Base-by-base conservation (phyloP, 164 flowering plant species). In the Magnolia kwangsiensis region DNA sequence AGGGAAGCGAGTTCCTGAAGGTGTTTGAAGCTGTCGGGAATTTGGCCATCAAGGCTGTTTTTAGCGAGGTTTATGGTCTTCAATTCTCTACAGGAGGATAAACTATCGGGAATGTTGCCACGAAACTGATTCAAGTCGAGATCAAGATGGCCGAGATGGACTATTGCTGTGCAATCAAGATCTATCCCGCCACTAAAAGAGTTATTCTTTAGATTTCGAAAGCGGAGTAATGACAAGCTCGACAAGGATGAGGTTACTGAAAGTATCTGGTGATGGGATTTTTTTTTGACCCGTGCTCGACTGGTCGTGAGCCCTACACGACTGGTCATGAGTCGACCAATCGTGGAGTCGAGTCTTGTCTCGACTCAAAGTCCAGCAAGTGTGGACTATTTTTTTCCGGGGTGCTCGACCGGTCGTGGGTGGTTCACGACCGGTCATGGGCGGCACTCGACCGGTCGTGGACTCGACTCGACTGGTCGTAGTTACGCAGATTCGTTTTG, bases 151-250 rank as follows among this genome's bases (percentile, higher is more conserved):
- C 24, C 72, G 72, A 92, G 82, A 71, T 49, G 78, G 66, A 69
- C 68, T 91, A 88, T 84, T 29, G 82, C 84, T 0, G 89, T 69
- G 76, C 92, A 91, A 69, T 90, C 88, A 21, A 92, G 67, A 71
- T 55, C 20, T 18, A 90, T 79, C 2, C 51, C 65, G 50, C 91
- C 92, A 51, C 10, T 55, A 63, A 91, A 51, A 0, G 90, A 87
- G 78, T 92, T 92, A 78, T 89, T 89, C 74, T 90, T 84, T 82
- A 90, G 67, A 73, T 77, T 81, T 37, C 90, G 86, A 75, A 93
- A 80, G 87, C 90, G 92, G 82, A 94, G 88, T 81, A 84, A 79
- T 76, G 86, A 81, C 50, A 94, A 73, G 78, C 85, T 82, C 77
- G 87, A 91, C 78, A 23, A 79, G 85, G 1, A 94, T 37, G 3